Base-by-base conservation (phyloP, 495 filamentous ascomycete species). In the Podospora pseudopauciseta region DNA sequence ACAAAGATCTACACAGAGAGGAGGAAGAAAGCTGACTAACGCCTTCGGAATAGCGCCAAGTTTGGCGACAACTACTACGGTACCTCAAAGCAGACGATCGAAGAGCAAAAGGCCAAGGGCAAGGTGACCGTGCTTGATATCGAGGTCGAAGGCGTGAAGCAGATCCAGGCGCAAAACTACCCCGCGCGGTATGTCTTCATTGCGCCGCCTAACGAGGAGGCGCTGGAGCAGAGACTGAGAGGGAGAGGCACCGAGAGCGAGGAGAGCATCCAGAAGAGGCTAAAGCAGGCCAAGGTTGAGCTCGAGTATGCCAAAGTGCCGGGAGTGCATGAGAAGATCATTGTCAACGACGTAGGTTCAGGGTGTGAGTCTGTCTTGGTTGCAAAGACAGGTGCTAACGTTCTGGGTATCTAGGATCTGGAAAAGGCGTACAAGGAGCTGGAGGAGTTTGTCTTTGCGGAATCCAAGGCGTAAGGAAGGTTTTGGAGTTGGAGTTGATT, bases 101-200 rank as follows among this genome's bases (percentile, higher is more conserved):
- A 88, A 78, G 85, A 92, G 67, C 87, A 95, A 69, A 84, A 86
- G 5, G 85, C 86, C 68, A 85, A 89, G 77, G 90, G 90, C 26
- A 82, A 82, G 73, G 83, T 86, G 4, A 90, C 89, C 65, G 85
- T 92, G 30, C 79, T 93, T 68, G 90, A 99, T 78, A 99, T 97
- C 76, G 95, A 97, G 84, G 94, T 97, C 89, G 93, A 97, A 90
- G 95, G 94, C 32, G 94, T 97, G 60, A 97, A 97, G 80, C 95
- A 97, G 81, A 92, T 99, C 67, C 92, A 92, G 75, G 85, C 85
- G 16, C 88, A 89, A 62, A 82, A 87, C 75, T 84, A 96, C 72
- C 82, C 88, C 67, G 91, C 94, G 15, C 88, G 93, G 34, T 97
- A 91, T 76, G 76, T 97, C 65, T 97, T 97, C 77, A 83, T 97